Base-by-base conservation (phyloP, 2,329 filamentous ascomycete genomes). In the Fonsecaea erecta region DNA sequence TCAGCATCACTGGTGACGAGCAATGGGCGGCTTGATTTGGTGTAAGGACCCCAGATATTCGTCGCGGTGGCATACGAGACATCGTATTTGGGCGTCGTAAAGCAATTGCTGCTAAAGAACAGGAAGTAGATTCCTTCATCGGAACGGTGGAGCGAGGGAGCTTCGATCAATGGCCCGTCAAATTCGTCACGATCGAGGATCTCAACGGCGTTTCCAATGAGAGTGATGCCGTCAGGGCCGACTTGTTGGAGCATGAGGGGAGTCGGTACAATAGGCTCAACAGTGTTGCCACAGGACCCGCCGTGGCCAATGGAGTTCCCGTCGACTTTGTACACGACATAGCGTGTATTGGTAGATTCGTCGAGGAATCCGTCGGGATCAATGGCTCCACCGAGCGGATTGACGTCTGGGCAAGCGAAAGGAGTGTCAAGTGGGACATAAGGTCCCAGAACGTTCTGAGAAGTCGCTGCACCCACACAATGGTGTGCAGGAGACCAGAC, bases 281-380 rank as follows among this genome's bases (percentile, higher is more conserved):
- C 62, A 66, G 81, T 83, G 65, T 81, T 80, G 58, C 76, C 77
- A 72, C 82, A 84, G 62, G 77, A 74, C 1, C 82, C 82, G 40
- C 81, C 80, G 65, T 79, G 71, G 18, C 80, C 80, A 37, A 83
- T 75, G 63, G 79, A 80, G 75, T 89, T 90, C 40, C 87, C 87
- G 74, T 90, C 88, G 28, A 89, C 78, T 74, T 90, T 90, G 78
- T 88, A 90, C 9, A 85, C 76, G 4, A 90, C 80, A 72, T 88
- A 90, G 5, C 82, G 81, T 34, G 74, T 80, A 32, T 84, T 84
- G 51, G 82, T 80, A 16, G 62, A 53, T 11, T 74, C 73, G 71
- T 90, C 87, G 11, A 76, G 71, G 75, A 88, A 90, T 2, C 84
- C 86, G 0, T 84, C 79, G 0, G 87, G 78, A 71, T 90, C 88